Base-by-base conservation (phyloP, 2,329 filamentous ascomycete genomes). In the Aspergillus sp. region DNA sequence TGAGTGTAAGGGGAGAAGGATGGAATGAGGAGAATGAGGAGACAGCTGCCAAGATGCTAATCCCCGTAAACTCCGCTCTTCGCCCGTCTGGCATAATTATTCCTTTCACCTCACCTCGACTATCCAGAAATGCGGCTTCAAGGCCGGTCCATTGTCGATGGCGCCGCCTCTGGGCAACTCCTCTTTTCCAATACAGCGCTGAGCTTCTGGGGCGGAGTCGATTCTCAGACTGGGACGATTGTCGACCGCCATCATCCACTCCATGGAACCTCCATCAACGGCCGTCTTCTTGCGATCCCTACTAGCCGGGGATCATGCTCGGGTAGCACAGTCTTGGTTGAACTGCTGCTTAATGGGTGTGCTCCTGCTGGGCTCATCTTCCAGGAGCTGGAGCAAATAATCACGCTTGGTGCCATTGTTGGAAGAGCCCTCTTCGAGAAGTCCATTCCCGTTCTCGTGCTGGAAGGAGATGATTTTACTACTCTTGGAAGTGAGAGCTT, bases 151-250 rank as follows among this genome's bases (percentile, higher is more conserved):
- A 15, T 22, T 15, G 34, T 47, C 27, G 20, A 35, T 4, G 37
- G 40, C 12, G 14, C 24, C 15, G 47, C 48, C 5, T 42, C 52
- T 4, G 58, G 55, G 0, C 39, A 38, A 8, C 41, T 64, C 1
- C 30, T 62, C 2, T 40, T 48, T 16, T 46, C 43, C n/a, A 32
- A 44, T 13, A 25, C 44, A 4, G 41, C 33, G 5, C 42, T 69
- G 13, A 69, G 66, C 44, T 69, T 69, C 45, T 67, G 63, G 65
- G 62, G 61, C 5, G 67, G 67, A 0, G 58, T 68, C 1, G 42
- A 63, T 24, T 48, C 60, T 1, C 33, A 49, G 3, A 66, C 57
- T 0, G 63, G 67, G 22, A 39, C 55, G 8, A 49, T 70, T 1
- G 58, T 67, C 28, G 67, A 70, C 33, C 53, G 49, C 1, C 61